A percentile compares a stretch with the other conserved stretches of the same genome.
Evolutionary conservation across 495 filamentous ascomycete genomes (phyloP).

Genomic region (Aspergillus sclerotioniger): DNA sequence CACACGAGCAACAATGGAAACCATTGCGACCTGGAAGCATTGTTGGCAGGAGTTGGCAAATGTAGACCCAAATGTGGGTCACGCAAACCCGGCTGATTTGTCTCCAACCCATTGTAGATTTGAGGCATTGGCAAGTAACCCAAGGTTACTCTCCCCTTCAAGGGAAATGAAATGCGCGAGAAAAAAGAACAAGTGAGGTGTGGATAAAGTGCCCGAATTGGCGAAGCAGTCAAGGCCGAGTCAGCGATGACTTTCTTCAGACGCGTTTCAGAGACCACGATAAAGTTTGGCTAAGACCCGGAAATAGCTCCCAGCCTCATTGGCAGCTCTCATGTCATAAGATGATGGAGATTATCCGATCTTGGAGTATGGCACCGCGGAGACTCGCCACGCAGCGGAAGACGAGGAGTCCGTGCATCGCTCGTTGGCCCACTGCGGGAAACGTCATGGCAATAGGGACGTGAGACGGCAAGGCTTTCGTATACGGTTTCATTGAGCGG

Average conservation of each 20-base stretch:
- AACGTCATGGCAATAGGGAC: background rate
- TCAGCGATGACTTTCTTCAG: background rate
- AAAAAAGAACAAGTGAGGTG: background rate
- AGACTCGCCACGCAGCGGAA: background rate
- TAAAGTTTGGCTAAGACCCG: background rate
- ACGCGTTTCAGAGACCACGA: background rate
- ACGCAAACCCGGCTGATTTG: background rate
- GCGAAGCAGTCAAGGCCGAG: background rate
- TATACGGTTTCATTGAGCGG: background rate
- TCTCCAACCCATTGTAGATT: background rate
- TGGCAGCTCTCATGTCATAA: background rate
- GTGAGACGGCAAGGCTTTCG: background rate
- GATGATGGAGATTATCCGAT: background rate
- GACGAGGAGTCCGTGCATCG: background rate
- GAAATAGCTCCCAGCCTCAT: background rate
- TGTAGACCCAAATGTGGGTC: background rate
- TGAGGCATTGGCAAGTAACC: background rate
- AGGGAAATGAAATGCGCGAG: background rate
- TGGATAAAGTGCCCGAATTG: background rate
- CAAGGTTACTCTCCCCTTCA: background rate
- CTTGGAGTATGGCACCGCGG: background rate
- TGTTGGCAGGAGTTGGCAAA: background rate
- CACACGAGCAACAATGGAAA: background rate
- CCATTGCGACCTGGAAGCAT: background rate
- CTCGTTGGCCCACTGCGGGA: background rate